Evolutionary conservation across 257 asterid species (phyloP), one percentile per base, ranked within the genome.

Genomic region (Jaltomata sinuosa): DNA sequence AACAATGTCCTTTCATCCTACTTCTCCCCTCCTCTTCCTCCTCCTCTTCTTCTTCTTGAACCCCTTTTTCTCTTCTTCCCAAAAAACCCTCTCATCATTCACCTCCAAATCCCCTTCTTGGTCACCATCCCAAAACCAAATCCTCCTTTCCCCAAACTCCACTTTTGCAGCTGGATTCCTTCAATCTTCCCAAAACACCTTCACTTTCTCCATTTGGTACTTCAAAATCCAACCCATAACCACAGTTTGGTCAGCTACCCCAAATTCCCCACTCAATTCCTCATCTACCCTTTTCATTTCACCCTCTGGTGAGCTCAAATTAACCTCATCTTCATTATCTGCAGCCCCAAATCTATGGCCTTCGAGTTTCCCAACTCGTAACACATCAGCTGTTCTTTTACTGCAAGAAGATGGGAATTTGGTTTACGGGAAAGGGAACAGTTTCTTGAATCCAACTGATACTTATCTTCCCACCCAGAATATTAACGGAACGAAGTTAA

Each of bases 201-300:
- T 83, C 89, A 91, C 89, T 18, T 94, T 94, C 89, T 92, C 94
- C 49, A 84, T 94, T 12, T 94, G 97, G 97, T 94, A 87, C 88
- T 67, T 67, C 86, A 87, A 86, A 83, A 8, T 87, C 79, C 77
- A 93, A 45, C 67, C 89, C 18, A 25, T 11, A 83, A 83, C 79
- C 84, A 84, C 89, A 81, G 90, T 94, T 32, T 94, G 98, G 98
- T 91, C 95, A 1, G 93, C 94, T 71, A 87, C 85, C 74, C 71
- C 16, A 52, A 69, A 76, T 0, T 80, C 81, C 79, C 95, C 94
- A 3, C 88, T 94, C 47, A 87, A 90, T 72, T 82, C 88, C 79
- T 85, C 91, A 61, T 93, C 90, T 68, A 88, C 94, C 72, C 67
- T 94, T 86, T 12, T 79, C 83, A 91, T 94, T 53, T 85, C 92